A percentile compares a stretch with the other conserved stretches of the same genome.
phyloP scores from a whole-genome alignment of 2,329 filamentous ascomycete genomes.

The Xylariales sp. region DNA sequence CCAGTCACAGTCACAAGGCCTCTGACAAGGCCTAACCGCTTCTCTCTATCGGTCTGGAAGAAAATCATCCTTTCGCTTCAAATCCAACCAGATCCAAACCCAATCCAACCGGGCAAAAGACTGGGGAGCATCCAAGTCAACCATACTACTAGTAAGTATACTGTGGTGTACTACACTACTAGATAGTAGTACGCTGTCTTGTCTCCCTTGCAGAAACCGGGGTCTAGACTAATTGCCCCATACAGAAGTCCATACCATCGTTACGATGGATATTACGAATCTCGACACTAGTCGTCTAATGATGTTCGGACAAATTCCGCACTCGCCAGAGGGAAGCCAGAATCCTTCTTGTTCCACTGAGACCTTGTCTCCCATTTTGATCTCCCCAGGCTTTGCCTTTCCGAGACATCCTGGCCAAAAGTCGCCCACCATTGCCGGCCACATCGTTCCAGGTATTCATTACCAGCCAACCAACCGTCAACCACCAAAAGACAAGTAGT shows the following conservation, averaged over 20 bases:
- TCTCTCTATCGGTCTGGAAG: slow-evolving; percentile 19
- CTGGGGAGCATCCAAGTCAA: neutral
- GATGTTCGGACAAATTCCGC: slow-evolving; percentile 34
- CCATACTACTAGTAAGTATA: too few species aligned
- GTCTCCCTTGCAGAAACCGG: slow-evolving; percentile 12
- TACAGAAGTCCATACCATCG: neutral
- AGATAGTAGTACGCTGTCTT: too few species aligned
- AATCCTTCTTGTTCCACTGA: slow-evolving; percentile 25
- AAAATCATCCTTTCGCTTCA: neutral
- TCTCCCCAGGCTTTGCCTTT: slow-evolving; percentile 30
- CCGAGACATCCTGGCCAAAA: slow-evolving; percentile 21
- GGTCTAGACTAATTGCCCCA: neutral
- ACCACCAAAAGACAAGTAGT: slow-evolving; percentile 9
- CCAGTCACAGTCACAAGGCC: neutral
- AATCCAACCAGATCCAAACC: neutral
- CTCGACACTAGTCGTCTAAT: neutral
- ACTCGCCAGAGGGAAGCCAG: slow-evolving; percentile 13
- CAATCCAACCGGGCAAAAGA: slow-evolving; percentile 3
- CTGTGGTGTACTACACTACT: too few species aligned
- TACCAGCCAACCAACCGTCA: slow-evolving; percentile 25
- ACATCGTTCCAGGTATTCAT: slow-evolving; percentile 10
- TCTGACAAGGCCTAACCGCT: slow-evolving; percentile 7
- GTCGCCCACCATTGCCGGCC: slow-evolving; percentile 20
- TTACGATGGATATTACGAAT: neutral
- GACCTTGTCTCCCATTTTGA: slow-evolving; percentile 23